These are phyloP conservation scores for Luffa acutangula DNA, from an alignment of 306 rosid species.

Conservation along the genomic window DNA sequence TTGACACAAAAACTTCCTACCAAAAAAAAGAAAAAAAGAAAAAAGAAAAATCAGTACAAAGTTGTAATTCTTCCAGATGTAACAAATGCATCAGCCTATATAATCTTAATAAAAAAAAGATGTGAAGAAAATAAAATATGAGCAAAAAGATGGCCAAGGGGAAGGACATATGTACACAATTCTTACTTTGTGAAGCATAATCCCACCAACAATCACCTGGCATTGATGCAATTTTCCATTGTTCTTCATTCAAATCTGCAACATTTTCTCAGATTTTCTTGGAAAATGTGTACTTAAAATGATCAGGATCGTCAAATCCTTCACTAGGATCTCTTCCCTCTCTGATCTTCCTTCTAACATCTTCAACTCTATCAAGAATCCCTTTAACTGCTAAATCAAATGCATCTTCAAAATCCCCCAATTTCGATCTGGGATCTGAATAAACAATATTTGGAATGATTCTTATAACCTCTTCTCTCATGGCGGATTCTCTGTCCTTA, in stretches of 20 bases:
- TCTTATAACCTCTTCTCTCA: constrained; percentile 71
- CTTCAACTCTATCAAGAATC: constrained; percentile 53
- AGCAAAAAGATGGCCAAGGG: background rate
- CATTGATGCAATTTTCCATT: background rate
- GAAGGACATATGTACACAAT: background rate
- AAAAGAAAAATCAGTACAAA: background rate
- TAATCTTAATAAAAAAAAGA: background rate
- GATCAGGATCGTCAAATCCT: constrained; percentile 76
- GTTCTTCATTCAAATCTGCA: background rate
- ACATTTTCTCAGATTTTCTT: constrained; percentile 1
- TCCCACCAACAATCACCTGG: background rate
- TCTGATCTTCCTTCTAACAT: constrained; percentile 37
- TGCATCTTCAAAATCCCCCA: constrained; percentile 49
- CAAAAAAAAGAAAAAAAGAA: background rate
- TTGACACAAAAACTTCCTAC: background rate
- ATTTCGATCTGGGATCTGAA: constrained; percentile 45
- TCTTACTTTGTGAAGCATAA: background rate
- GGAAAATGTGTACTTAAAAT: constrained; percentile 71
- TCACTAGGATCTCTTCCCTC: constrained; percentile 67
- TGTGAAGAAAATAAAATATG: background rate
- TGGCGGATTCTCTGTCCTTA: constrained; percentile 31
- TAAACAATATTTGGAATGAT: constrained; percentile 64
- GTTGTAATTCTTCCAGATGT: background rate
- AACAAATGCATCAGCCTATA: background rate
- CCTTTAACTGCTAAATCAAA: constrained; percentile 63